A percentile compares a stretch with the other conserved stretches of the same genome.
phyloP scores from a whole-genome alignment of 2,329 filamentous ascomycete genomes.

The Aspergillus sergii region DNA sequence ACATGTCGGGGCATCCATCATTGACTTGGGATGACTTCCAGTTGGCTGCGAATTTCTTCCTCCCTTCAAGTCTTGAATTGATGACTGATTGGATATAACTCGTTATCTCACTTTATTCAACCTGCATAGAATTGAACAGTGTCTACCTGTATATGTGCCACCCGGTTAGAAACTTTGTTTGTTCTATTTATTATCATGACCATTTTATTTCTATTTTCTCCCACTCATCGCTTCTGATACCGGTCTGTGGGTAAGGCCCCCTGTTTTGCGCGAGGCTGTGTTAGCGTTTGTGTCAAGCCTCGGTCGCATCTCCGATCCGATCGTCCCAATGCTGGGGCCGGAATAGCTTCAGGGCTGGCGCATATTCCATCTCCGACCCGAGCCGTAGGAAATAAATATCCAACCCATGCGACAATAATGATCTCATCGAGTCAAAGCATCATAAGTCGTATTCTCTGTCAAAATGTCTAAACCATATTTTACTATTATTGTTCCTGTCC shows the following conservation, averaged over 20 bases:
- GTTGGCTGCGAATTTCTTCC: not conserved
- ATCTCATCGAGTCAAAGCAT: not conserved
- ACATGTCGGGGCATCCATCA: not conserved
- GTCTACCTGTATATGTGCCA: no score
- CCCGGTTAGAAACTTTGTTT: no score
- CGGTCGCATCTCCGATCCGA: constrained; percentile 5
- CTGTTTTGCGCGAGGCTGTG: not conserved
- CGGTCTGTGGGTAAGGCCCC: not conserved
- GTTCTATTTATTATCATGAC: no score
- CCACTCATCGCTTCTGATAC: not conserved
- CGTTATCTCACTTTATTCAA: not conserved
- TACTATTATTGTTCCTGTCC: not conserved
- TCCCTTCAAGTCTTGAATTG: not conserved
- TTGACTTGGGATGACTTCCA: not conserved
- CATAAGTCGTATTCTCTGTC: not conserved
- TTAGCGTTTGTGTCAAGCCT: not conserved
- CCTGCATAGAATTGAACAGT: not conserved
- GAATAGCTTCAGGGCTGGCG: not conserved
- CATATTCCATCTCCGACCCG: constrained; percentile 1
- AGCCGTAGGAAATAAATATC: not conserved
- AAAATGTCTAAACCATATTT: not conserved
- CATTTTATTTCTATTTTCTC: no score
- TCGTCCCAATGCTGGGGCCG: not conserved
- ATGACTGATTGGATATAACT: not conserved
- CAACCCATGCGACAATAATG: not conserved